These are phyloP conservation scores for Colletotrichum aenigma DNA, from an alignment of 2,329 filamentous ascomycete genomes.

Conservation along the genomic window DNA sequence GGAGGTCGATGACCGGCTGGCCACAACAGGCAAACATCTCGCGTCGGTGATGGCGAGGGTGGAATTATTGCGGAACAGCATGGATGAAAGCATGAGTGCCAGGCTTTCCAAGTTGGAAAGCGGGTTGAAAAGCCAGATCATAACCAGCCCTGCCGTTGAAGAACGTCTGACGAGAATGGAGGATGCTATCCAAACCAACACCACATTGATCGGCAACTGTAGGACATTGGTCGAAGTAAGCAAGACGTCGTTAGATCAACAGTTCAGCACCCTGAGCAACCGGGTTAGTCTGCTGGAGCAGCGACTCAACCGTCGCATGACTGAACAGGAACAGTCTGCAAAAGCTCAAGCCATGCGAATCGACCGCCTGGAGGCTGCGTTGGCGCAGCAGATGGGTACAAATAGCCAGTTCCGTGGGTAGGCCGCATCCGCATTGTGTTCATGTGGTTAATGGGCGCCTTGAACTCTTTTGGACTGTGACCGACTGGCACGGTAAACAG, in stretches of 20 bases:
- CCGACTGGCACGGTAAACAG: neutral
- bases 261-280: neutral
- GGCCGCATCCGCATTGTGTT: neutral
- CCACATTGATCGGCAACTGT: neutral
- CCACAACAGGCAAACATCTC: neutral
- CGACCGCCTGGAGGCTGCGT: neutral
- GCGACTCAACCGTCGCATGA: neutral
- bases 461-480: neutral
- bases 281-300: neutral
- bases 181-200: neutral
- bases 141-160: neutral
- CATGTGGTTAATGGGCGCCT: neutral
- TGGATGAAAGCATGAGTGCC: neutral
- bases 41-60: neutral
- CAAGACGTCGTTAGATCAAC: neutral
- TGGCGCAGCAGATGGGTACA: neutral
- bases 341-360: neutral
- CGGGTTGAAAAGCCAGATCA: neutral
- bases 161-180: neutral
- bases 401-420: neutral
- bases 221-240: slow-evolving; percentile 7
- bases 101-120: neutral
- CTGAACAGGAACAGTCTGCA: neutral
- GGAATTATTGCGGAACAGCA: neutral
- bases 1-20: neutral